Evolutionary conservation across 176 grass and related monocot species (phyloP).

Genomic region (Coix lacrymajobi): DNA sequence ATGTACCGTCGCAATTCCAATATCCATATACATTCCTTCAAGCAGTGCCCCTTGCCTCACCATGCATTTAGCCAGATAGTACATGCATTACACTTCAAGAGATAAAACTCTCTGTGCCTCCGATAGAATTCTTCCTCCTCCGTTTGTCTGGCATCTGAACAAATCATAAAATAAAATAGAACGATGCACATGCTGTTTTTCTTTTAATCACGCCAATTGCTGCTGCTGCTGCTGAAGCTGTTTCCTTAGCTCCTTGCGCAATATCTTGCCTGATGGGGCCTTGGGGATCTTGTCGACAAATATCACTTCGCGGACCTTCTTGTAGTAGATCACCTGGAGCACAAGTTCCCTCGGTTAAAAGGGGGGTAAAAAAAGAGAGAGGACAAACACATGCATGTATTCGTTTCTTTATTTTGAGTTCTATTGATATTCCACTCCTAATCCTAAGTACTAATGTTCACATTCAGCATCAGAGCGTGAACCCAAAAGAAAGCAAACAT

Average conservation of each 20-base stretch:
- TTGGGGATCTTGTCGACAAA: conserved; percentile 63
- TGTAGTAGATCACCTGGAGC: conserved; percentile 72
- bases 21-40: no score
- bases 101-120: not conserved
- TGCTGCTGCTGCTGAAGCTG: conserved; percentile 25
- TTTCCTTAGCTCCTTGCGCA: conserved; percentile 64
- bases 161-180: not conserved
- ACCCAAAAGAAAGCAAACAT: not conserved
- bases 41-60: not conserved
- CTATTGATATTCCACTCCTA: not conserved
- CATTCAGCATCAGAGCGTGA: not conserved
- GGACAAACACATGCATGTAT: not conserved
- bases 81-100: not conserved
- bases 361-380: not conserved
- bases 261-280: conserved; percentile 72
- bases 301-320: conserved; percentile 52
- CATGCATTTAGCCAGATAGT: not conserved
- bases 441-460: not conserved
- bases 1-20: not conserved
- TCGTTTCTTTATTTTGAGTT: not conserved
- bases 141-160: not conserved
- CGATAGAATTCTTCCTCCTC: not conserved
- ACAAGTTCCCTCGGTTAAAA: not conserved
- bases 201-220: not conserved
- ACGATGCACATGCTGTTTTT: no score